Evolutionary conservation across 169 alveolate genomes (phyloP).

Genomic region (Amoebophrya sp.): DNA sequence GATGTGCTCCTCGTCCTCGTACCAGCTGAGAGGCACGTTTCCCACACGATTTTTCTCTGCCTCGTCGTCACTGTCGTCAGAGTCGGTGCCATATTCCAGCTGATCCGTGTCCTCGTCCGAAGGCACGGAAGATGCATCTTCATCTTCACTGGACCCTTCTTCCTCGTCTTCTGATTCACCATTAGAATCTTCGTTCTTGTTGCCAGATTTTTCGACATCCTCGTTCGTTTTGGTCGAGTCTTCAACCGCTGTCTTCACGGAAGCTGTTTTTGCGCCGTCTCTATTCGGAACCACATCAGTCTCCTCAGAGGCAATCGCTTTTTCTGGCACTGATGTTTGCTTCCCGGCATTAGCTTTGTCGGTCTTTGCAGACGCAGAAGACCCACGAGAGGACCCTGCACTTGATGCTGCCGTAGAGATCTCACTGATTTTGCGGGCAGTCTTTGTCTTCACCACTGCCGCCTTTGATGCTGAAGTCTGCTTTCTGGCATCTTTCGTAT

Average conservation of each 20-base stretch:
- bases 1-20: background rate
- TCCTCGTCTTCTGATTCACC: background rate
- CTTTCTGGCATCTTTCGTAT: background rate
- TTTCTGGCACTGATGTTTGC: background rate
- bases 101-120: conserved; percentile 10
- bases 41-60: background rate
- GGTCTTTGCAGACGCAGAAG: too few relatives aligned
- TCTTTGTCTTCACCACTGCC: too few relatives aligned
- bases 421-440: too few relatives aligned
- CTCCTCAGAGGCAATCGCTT: background rate
- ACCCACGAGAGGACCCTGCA: too few relatives aligned
- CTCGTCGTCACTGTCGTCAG: background rate
- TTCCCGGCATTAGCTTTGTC: too few relatives aligned
- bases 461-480: background rate
- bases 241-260: too few relatives aligned
- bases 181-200: background rate
- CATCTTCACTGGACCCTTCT: background rate
- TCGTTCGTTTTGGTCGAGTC: too few relatives aligned
- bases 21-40: background rate
- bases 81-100: background rate
- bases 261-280: background rate
- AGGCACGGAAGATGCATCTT: background rate
- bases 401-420: too few relatives aligned
- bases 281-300: background rate
- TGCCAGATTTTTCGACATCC: too few relatives aligned